phyloP scores from a whole-genome alignment of 2,329 filamentous ascomycete genomes.

The Pochonia chlamydosporia region DNA sequence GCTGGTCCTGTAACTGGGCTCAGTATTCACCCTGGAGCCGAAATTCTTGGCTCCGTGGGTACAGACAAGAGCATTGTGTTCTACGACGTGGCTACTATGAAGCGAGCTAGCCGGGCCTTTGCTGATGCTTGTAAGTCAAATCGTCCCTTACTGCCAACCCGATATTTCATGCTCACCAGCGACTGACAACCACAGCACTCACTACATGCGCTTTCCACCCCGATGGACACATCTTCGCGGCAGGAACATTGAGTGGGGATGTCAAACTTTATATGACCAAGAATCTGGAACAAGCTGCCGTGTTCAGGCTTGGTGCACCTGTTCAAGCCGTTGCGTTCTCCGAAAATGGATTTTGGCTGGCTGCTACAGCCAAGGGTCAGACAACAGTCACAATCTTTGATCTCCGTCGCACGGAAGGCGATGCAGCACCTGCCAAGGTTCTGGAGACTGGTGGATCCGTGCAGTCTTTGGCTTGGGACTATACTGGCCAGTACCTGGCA shows the following conservation, averaged over 20 bases:
- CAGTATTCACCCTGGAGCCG: conserved; percentile 74
- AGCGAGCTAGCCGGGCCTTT: conserved; percentile 71
- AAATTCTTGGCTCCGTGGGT: conserved; percentile 80
- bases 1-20: conserved; percentile 74
- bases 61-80: conserved; percentile 89
- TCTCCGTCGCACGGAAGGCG: conserved; percentile 84
- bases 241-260: conserved; percentile 71
- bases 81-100: conserved; percentile 68
- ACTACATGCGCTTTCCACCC: conserved; percentile 85
- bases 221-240: conserved; percentile 89
- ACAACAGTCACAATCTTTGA: conserved; percentile 84
- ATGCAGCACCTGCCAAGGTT: conserved; percentile 73
- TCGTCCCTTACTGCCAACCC: background rate
- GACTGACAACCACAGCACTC: conserved; percentile 46
- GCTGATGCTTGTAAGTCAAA: conserved; percentile 74
- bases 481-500: conserved; percentile 88
- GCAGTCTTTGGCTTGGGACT: conserved; percentile 79
- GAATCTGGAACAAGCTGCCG: conserved; percentile 68
- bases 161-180: background rate
- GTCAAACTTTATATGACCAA: conserved; percentile 89
- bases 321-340: conserved; percentile 79
- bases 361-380: conserved; percentile 71
- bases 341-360: conserved; percentile 96
- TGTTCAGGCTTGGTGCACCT: conserved; percentile 63
- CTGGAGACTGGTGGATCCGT: conserved; percentile 79